Evolutionary conservation across 1,139 yeast species (phyloP).

Genomic region (Debaryomyces psychrophilus): DNA sequence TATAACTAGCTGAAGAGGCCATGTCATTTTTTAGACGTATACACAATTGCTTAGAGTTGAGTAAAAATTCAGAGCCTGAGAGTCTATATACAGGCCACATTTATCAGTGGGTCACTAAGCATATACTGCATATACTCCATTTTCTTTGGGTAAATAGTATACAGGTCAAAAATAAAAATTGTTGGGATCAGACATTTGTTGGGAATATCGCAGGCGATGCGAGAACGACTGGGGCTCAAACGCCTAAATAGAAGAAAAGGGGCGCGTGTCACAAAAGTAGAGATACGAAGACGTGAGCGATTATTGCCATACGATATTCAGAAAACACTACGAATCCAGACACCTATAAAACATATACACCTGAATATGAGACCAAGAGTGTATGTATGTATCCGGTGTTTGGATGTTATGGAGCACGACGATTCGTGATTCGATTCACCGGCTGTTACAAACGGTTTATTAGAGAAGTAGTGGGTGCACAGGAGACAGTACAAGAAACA

Average conservation of each 20-base stretch:
- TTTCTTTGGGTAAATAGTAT: neutral
- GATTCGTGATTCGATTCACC: neutral
- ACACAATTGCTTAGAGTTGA: conserved; percentile 3
- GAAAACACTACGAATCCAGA: neutral
- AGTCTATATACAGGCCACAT: neutral
- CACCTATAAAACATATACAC: neutral
- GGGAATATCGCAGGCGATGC: neutral
- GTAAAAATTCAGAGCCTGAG: conserved; percentile 1
- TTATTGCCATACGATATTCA: too few relatives aligned
- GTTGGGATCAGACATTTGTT: neutral
- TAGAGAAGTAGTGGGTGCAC: neutral
- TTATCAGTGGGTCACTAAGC: neutral
- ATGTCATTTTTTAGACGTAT: neutral
- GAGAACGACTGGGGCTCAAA: neutral
- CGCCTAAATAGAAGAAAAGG: neutral
- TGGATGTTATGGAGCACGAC: too few relatives aligned
- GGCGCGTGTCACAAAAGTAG: neutral
- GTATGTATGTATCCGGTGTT: too few relatives aligned
- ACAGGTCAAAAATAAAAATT: neutral
- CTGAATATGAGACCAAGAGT: neutral
- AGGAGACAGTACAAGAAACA: neutral
- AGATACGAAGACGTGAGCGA: too few relatives aligned
- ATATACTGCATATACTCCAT: neutral
- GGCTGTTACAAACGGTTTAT: neutral
- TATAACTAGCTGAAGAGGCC: neutral